phyloP scores from a whole-genome alignment of 306 rosid genomes.

The Begonia loranthoides region DNA sequence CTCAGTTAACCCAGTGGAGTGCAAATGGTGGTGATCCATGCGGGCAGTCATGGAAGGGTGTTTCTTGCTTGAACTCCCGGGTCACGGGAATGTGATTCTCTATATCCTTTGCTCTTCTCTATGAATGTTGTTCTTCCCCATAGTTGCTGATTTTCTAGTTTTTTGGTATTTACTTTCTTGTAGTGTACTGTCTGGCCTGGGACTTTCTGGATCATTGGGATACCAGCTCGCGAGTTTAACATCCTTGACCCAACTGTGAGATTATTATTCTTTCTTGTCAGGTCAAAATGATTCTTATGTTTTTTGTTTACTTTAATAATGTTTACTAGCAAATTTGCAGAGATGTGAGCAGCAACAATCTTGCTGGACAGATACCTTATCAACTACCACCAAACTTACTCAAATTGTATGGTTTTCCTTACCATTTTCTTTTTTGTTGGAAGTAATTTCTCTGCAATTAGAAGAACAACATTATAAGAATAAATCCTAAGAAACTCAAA shows the following conservation, averaged over 20 bases:
- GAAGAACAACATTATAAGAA: no score
- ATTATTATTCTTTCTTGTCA: slow-evolving; percentile 8
- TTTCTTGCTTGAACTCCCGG: slow-evolving; percentile 55
- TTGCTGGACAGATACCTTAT: slow-evolving; percentile 47
- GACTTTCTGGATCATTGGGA: slow-evolving; percentile 54
- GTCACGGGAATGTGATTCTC: slow-evolving; percentile 73
- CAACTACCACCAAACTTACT: slow-evolving; percentile 58
- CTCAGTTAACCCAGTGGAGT: slow-evolving; percentile 61
- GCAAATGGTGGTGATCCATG: slow-evolving; percentile 70
- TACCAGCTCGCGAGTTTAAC: slow-evolving; percentile 37
- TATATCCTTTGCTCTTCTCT: slow-evolving; percentile 10
- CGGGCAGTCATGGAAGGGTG: slow-evolving; percentile 80
- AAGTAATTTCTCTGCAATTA: no score
- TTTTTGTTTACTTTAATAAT: slow-evolving; percentile 1
- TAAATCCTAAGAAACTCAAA: neutral
- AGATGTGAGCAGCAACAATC: slow-evolving; percentile 69
- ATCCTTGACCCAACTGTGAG: slow-evolving; percentile 58
- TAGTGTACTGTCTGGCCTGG: slow-evolving; percentile 63
- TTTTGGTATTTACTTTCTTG: slow-evolving; percentile 15
- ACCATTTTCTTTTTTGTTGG: neutral
- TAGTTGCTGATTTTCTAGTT: slow-evolving; percentile 9
- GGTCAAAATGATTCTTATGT: neutral
- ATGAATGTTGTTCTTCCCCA: slow-evolving; percentile 7
- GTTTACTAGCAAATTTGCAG: slow-evolving; percentile 25
- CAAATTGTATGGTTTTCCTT: slow-evolving; percentile 51